phyloP scores from a whole-genome alignment of 2,329 filamentous ascomycete genomes.

The Xylaria sp. region DNA sequence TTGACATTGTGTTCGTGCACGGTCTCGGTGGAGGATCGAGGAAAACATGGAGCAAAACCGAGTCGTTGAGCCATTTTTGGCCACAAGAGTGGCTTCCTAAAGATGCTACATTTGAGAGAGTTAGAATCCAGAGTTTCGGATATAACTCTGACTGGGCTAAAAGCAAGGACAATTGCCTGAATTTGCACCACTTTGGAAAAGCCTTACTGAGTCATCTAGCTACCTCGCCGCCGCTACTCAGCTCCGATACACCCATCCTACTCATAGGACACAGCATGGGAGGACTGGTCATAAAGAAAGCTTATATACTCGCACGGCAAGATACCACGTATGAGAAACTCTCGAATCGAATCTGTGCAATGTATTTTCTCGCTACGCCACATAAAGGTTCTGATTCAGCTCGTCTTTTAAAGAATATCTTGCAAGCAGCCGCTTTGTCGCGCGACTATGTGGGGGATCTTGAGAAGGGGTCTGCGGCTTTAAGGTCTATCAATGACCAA shows the following conservation, averaged over 20 bases:
- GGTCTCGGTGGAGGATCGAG: conserved; percentile 20
- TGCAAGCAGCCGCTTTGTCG: conserved; percentile 1
- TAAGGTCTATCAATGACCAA: conserved; percentile 25
- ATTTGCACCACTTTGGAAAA: conserved; percentile 21
- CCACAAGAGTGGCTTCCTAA: conserved; percentile 53
- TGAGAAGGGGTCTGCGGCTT: conserved; percentile 10
- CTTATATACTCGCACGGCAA: conserved; percentile 24
- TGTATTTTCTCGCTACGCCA: conserved; percentile 31
- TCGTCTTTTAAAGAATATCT: conserved; percentile 22
- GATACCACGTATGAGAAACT: conserved; percentile 9
- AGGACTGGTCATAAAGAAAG: conserved; percentile 28
- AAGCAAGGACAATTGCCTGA: conserved; percentile 19
- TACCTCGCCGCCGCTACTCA: conserved; percentile 15
- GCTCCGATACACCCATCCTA: conserved; percentile 10
- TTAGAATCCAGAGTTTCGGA: conserved; percentile 50
- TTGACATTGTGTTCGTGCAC: conserved; percentile 31
- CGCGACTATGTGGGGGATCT: conserved; percentile 24
- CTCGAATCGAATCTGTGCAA: conserved; percentile 12
- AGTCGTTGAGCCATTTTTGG: conserved; percentile 50
- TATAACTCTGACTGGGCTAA: conserved; percentile 51
- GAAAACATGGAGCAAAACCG: conserved; percentile 28
- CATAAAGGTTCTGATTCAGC: conserved; percentile 25
- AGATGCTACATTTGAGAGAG: conserved; percentile 46
- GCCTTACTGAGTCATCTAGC: conserved; percentile 6
- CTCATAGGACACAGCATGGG: conserved; percentile 29